Base-by-base conservation (phyloP, 257 asterid species). In the Lycium ferocissimum region DNA sequence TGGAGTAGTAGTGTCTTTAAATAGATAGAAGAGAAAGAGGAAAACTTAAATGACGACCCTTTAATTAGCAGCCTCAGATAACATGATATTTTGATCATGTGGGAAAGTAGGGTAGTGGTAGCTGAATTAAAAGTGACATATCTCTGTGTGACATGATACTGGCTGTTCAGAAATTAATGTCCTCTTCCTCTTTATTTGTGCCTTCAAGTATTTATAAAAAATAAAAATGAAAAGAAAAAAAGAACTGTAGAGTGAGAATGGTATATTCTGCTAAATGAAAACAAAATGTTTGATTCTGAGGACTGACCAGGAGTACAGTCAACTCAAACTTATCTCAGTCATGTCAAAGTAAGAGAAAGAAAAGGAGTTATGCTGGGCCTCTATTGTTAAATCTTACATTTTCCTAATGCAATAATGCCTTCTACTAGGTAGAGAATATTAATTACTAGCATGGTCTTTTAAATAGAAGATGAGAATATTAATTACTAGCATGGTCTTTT, bases 101-200 rank as follows among this genome's bases (percentile, higher is more conserved):
- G 65, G 65, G 65, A 18, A 58, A 56, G 20, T 56, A 56, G 9
- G 9, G 45, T 40, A 6, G 45, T 3, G 45, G 45, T 57, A 5
- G 33, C 5, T 4, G 62, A 15, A 37, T 71, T 14, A 71, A 71
- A 38, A 71, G 79, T 71, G 79, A 71, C 79, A 37, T 18, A 43
- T 71, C 79, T 71, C 56, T 40, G 79, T 37, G 14, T 71, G 79
- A 71, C 79, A 71, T 71, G 79, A 71, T 71, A 71, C 54, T 71
- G 20, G 79, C 40, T 15, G 79, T 71, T 71, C 79, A 71, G 79
- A 71, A 71, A 71, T 35, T 58, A 58, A 58, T 58, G 65, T 58
- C 65, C 65, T 58, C 17, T n/a, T 58, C 6, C 65, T 58, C 62
- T 57, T 57, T 58, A 58, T 15, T 8, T 58, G 65, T 58, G 65